Base-by-base conservation (phyloP, 2,329 filamentous ascomycete species). In the Hymenoscyphus infarciens region DNA sequence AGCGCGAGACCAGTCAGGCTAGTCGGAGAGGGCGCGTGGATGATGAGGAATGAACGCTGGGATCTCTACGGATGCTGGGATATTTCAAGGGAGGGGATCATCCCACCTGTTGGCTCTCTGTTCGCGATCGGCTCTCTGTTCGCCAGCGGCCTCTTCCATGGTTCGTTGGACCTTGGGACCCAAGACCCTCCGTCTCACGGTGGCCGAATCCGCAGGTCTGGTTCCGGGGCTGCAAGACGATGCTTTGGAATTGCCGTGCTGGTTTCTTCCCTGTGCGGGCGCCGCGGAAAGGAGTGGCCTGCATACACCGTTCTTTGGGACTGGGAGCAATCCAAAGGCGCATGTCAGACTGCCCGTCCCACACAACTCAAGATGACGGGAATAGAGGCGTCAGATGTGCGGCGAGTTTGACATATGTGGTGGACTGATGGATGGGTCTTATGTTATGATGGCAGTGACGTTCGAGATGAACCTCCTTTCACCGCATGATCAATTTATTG, bases 211-310 rank as follows among this genome's bases (percentile, higher is more conserved):
- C 27, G 52, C 22, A 27, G 22, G 52, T 27, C 13, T 31, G 27
- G 52, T 54, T 27, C 52, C 22, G 22, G 7, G 29, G 22, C 52
- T 54, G 52, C 52, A 54, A 27, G 52, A 27, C 52, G 52, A 53
- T n/a, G 49, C 49, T 53, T 53, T 53, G 49, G 25, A 54, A 22
- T 15, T 29, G 52, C 52, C 52, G 27, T 54, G 52, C 22, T 54
- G 52, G n/a, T 31, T 54, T 54, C 29, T 27, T 13, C 52, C 22
- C 52, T 54, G 27, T n/a, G 13, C 19, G 25, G 49, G 49, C 22
- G 13, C 10, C 29, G 29, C 29, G 29, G 29, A 31, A 31, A 31
- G 29, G 29, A 31, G 7, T 6, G 52, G 52, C 22, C 52, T 31
- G 27, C 52, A 27, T 54, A 31, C 22, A 31, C 52, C 52, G 22